Evolutionary conservation across 106 monocot genomes (phyloP).

Genomic region (Acanthochlamys bracteata): DNA sequence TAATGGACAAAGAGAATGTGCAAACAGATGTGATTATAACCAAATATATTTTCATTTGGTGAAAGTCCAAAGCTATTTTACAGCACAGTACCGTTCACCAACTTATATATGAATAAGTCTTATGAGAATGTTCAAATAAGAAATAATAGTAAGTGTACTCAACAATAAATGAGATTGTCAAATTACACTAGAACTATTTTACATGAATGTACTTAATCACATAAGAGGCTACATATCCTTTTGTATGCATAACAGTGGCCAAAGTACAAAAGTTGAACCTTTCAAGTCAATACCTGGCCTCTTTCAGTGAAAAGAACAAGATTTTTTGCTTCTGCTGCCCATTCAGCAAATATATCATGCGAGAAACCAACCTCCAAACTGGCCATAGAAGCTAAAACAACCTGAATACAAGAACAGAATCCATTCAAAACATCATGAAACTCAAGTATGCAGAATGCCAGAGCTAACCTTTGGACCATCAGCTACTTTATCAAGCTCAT

Average conservation of each 20-base stretch:
- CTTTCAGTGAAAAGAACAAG: conserved; percentile 86
- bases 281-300: conserved; percentile 60
- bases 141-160: no score
- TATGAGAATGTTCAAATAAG: no score
- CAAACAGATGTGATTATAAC: not conserved
- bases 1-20: not conserved
- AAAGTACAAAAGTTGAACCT: no score
- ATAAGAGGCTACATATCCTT: no score
- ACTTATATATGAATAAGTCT: no score
- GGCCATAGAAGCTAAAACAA: conserved; percentile 96
- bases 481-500: conserved; percentile 72
- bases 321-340: conserved; percentile 82
- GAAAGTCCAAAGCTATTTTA: no score
- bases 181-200: no score
- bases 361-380: conserved; percentile 94
- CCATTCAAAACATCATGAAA: not conserved
- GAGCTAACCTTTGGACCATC: conserved; percentile 77
- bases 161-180: no score
- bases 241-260: no score
- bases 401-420: conserved; percentile 54
- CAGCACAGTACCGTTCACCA: no score
- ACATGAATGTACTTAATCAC: no score
- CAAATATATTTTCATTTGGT: no score
- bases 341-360: conserved; percentile 97
- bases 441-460: conserved; percentile 1